These are phyloP conservation scores for Curvularia spicifera DNA, from an alignment of 2,329 filamentous ascomycete genomes.

Conservation along the genomic window DNA sequence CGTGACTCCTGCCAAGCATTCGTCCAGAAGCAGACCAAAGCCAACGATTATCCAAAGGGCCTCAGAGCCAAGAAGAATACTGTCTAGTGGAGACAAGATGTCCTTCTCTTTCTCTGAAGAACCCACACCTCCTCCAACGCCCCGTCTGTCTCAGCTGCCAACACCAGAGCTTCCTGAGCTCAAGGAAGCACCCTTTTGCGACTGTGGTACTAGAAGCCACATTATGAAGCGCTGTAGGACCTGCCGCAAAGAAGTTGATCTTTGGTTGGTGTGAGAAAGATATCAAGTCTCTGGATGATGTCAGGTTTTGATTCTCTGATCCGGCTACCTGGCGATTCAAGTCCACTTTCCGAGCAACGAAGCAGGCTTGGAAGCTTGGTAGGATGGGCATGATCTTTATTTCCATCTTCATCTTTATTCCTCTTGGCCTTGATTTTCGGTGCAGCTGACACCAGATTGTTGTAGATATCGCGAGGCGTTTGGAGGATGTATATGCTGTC, in stretches of 20 bases:
- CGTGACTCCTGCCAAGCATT: slow-evolving; percentile 19
- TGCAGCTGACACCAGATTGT: neutral
- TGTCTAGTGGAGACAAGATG: neutral
- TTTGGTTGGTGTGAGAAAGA: neutral
- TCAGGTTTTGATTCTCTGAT: neutral
- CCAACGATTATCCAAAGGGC: slow-evolving; percentile 25
- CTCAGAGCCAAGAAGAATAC: slow-evolving; percentile 1
- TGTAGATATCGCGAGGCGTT: neutral
- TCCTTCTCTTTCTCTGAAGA: slow-evolving; percentile 1
- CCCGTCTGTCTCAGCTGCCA: slow-evolving; percentile 37
- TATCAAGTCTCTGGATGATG: neutral
- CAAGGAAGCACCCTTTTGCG: slow-evolving; percentile 40
- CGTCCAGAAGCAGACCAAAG: slow-evolving; percentile 20
- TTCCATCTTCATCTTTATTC: neutral
- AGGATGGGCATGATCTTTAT: too few relatives aligned
- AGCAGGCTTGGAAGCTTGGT: neutral
- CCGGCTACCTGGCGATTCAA: neutral
- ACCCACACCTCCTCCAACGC: slow-evolving; percentile 40
- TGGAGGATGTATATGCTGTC: neutral
- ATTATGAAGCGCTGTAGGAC: slow-evolving; percentile 27
- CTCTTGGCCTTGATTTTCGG: neutral
- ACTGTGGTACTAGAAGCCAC: slow-evolving; percentile 32
- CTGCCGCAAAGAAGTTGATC: slow-evolving; percentile 20
- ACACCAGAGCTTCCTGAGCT: slow-evolving; percentile 45
- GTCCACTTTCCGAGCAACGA: neutral